These are phyloP conservation scores for Moesziomyces aphidis DNA, from an alignment of 1,284 basidiomycete genomes.

Conservation along the genomic window DNA sequence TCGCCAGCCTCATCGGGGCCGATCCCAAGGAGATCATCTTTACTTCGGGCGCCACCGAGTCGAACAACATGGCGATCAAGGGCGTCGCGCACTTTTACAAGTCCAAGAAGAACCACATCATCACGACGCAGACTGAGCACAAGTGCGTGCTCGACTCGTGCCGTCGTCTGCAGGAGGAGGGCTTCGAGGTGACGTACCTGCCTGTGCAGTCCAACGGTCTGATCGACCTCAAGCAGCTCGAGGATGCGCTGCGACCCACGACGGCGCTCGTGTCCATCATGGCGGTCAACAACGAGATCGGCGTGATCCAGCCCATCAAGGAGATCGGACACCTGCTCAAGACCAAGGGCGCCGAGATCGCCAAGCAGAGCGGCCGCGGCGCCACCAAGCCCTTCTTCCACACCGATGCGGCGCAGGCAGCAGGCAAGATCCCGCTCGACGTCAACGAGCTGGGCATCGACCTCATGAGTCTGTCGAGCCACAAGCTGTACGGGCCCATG, in stretches of 20 bases:
- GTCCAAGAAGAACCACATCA: constrained; percentile 72
- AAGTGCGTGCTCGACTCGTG: constrained; percentile 99
- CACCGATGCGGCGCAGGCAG: constrained; percentile 96
- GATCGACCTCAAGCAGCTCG: constrained; percentile 80
- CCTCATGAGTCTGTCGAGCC: constrained; percentile 93
- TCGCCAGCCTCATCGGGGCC: constrained; percentile 92
- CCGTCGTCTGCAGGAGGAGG: constrained; percentile 92
- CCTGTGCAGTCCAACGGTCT: constrained; percentile 90
- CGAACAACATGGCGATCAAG: constrained; percentile 98
- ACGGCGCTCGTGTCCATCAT: constrained; percentile 93
- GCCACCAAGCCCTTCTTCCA: constrained; percentile 82
- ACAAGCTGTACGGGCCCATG: constrained; percentile 99
- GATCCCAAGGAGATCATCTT: constrained; percentile 96
- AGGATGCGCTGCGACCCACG: constrained; percentile 83
- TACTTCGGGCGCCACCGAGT: constrained; percentile 97
- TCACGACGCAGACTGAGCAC: constrained; percentile 78
- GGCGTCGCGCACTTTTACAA: constrained; percentile 87
- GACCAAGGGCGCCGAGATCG: constrained; percentile 73
- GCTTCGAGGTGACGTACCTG: constrained; percentile 97
- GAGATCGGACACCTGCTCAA: constrained; percentile 88
- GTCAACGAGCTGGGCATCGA: constrained; percentile 97
- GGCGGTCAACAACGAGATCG: constrained; percentile 99
- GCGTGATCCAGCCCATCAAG: constrained; percentile 95
- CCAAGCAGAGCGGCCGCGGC: constrained; percentile 74
- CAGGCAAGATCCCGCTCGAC: constrained; percentile 75